A percentile compares a stretch with the other conserved stretches of the same genome.
phyloP scores from a whole-genome alignment of 345 rosid species.

The Raphanus sativus region DNA sequence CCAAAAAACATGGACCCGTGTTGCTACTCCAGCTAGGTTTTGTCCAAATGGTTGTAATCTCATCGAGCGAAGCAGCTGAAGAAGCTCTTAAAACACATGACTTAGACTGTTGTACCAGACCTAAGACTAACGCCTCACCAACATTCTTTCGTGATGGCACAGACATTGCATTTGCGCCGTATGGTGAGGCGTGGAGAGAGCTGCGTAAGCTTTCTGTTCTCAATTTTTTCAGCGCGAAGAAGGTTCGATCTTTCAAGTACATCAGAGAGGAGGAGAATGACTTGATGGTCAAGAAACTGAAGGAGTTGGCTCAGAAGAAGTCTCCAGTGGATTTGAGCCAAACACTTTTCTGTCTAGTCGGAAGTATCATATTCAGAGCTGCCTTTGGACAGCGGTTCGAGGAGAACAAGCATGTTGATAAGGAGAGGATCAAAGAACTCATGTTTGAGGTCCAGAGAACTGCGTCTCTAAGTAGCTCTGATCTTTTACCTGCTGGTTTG shows the following conservation, averaged over 20 bases:
- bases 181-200: background rate
- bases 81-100: background rate
- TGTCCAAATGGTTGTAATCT: background rate
- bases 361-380: conserved; percentile 3
- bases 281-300: background rate
- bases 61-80: background rate
- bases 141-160: background rate
- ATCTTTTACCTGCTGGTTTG: conserved; percentile 23
- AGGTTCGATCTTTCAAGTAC: background rate
- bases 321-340: background rate
- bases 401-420: background rate
- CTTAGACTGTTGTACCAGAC: background rate
- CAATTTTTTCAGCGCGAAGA: background rate
- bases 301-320: background rate
- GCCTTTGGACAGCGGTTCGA: conserved; percentile 21
- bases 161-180: background rate
- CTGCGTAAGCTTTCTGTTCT: background rate
- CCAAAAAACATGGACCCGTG: background rate
- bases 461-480: background rate
- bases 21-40: background rate
- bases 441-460: background rate
- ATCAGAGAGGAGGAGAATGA: background rate
- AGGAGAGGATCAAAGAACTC: conserved; percentile 2
- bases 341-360: background rate
- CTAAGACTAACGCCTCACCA: background rate